These are phyloP conservation scores for Baudoinia panamericana DNA, from an alignment of 495 filamentous ascomycete genomes.

Conservation along the genomic window DNA sequence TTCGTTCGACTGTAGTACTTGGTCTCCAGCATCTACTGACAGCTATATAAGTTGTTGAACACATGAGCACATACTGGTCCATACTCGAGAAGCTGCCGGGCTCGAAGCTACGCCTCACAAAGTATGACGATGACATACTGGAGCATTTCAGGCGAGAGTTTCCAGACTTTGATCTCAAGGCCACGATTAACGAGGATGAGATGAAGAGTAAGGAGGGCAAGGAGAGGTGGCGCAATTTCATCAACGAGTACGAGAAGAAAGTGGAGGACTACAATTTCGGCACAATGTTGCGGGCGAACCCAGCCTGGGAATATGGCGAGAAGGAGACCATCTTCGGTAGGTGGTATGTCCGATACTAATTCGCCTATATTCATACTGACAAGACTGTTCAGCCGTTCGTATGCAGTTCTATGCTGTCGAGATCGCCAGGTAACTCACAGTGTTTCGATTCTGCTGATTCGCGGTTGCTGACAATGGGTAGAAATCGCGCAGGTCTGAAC, in stretches of 20 bases:
- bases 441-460: slow-evolving; percentile 11
- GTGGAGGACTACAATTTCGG: slow-evolving; percentile 96
- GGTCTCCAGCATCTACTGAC: no score
- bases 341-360: no score
- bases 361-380: no score
- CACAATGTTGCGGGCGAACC: slow-evolving; percentile 69
- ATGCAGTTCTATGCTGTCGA: slow-evolving; percentile 99
- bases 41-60: slow-evolving; percentile 81
- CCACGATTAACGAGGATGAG: slow-evolving; percentile 70
- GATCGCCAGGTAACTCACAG: slow-evolving; percentile 56
- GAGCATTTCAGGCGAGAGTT: slow-evolving; percentile 75
- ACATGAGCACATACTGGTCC: slow-evolving; percentile 91
- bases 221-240: slow-evolving; percentile 89
- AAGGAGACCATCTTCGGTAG: slow-evolving; percentile 84
- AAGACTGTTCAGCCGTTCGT: slow-evolving; percentile 60
- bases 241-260: slow-evolving; percentile 85
- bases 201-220: slow-evolving; percentile 98
- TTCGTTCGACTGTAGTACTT: no score
- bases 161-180: slow-evolving; percentile 76
- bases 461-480: slow-evolving; percentile 20
- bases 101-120: slow-evolving; percentile 75
- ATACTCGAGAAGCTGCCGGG: slow-evolving; percentile 84
- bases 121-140: slow-evolving; percentile 87
- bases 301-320: slow-evolving; percentile 72
- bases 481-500: slow-evolving; percentile 79